Evolutionary conservation across 345 rosid genomes (phyloP).

Genomic region (Mallotus nudiflorus): DNA sequence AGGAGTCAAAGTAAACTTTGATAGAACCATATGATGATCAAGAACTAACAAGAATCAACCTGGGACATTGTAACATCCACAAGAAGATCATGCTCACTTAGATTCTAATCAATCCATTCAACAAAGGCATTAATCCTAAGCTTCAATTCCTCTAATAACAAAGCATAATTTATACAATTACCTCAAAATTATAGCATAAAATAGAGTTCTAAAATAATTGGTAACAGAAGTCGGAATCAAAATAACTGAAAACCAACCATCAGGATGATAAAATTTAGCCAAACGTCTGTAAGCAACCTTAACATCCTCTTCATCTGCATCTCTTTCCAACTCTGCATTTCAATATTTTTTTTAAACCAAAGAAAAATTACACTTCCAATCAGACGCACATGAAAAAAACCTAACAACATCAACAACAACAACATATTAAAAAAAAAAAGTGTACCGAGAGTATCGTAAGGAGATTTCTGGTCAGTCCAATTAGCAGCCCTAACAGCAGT

Average conservation of each 20-base stretch:
- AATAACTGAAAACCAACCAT: slow-evolving; percentile 50
- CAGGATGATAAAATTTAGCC: slow-evolving; percentile 95
- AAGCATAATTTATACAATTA: no score
- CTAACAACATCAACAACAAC: neutral
- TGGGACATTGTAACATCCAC: neutral
- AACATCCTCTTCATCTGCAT: slow-evolving; percentile 83
- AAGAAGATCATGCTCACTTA: neutral
- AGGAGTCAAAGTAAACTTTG: neutral
- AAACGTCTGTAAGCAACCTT: slow-evolving; percentile 82
- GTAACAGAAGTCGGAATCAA: no score
- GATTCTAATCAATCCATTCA: slow-evolving; percentile 7
- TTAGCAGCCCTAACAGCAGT: slow-evolving; percentile 60
- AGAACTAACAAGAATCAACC: neutral
- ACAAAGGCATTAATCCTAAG: neutral
- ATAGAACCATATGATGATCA: neutral
- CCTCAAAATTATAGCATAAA: no score
- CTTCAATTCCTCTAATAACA: no score
- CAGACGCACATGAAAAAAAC: slow-evolving; percentile 1
- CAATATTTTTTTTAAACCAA: neutral
- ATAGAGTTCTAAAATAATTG: no score
- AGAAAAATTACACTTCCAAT: neutral
- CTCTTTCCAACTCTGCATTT: slow-evolving; percentile 69
- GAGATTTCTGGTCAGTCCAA: slow-evolving; percentile 74
- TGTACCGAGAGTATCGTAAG: slow-evolving; percentile 89
- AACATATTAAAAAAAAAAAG: neutral